A percentile compares a stretch with the other conserved stretches of the same genome.
phyloP scores from a whole-genome alignment of 768 basidiomycete species.

The Pholiota microspora region DNA sequence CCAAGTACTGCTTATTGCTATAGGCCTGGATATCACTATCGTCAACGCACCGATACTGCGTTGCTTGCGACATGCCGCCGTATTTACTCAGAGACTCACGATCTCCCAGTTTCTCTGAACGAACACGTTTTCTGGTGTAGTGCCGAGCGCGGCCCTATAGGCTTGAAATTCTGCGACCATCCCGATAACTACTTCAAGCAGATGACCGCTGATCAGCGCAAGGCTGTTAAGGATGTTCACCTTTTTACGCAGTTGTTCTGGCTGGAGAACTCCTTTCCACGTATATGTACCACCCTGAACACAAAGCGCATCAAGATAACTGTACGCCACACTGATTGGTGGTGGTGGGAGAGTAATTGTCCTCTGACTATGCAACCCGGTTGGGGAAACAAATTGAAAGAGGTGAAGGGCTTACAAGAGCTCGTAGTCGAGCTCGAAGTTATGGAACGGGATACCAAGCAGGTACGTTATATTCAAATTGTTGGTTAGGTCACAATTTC shows the following conservation, averaged over 20 bases:
- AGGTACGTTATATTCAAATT: too few relatives aligned
- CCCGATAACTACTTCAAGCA: not conserved
- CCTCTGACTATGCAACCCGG: not conserved
- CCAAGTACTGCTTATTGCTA: slow-evolving; percentile 4
- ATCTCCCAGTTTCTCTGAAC: slow-evolving; percentile 11
- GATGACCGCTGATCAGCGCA: slow-evolving; percentile 7
- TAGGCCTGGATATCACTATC: slow-evolving; percentile 8
- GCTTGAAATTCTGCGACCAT: not conserved
- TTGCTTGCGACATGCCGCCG: slow-evolving; percentile 11
- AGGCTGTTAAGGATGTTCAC: slow-evolving; percentile 8
- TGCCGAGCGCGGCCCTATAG: not conserved
- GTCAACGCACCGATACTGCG: slow-evolving; percentile 7
- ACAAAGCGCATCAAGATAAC: slow-evolving; percentile 7
- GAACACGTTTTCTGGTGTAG: slow-evolving; percentile 13
- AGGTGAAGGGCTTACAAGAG: not conserved
- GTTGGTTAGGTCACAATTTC: too few relatives aligned
- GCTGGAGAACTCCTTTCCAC: not conserved
- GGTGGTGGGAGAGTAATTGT: slow-evolving; percentile 5
- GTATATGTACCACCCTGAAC: not conserved
- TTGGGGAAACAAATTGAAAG: slow-evolving; percentile 4
- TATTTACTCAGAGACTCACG: slow-evolving; percentile 11
- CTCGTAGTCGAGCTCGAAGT: slow-evolving; percentile 11
- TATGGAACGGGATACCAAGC: slow-evolving; percentile 12
- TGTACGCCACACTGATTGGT: slow-evolving; percentile 14
- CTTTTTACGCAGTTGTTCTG: slow-evolving; percentile 10